phyloP scores from a whole-genome alignment of 495 filamentous ascomycete species.

The Neurospora sp. region DNA sequence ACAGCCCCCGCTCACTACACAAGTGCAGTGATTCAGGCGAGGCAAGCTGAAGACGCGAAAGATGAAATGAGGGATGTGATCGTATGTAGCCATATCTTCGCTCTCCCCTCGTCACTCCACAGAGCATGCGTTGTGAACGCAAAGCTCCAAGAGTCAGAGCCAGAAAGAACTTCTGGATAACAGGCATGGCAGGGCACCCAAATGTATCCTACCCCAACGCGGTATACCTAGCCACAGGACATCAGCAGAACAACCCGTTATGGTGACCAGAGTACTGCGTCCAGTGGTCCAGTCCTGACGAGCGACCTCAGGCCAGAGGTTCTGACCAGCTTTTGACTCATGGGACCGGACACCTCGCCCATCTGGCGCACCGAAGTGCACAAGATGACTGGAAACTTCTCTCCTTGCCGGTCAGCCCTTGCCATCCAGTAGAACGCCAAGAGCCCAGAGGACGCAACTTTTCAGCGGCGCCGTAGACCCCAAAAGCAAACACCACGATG shows the following conservation, averaged over 20 bases:
- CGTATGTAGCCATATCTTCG: slow-evolving; percentile 31
- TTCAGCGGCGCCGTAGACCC: slow-evolving; percentile 26
- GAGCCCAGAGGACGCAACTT: slow-evolving; percentile 20
- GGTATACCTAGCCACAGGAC: slow-evolving; percentile 21
- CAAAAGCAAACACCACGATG: background rate
- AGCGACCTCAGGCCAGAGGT: slow-evolving; percentile 50
- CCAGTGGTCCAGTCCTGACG: slow-evolving; percentile 50
- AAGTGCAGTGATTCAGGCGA: slow-evolving; percentile 34
- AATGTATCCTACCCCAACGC: slow-evolving; percentile 17
- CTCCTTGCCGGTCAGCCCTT: slow-evolving; percentile 29
- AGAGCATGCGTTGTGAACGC: slow-evolving; percentile 5
- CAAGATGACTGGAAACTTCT: slow-evolving; percentile 31
- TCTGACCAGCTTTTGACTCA: slow-evolving; percentile 54
- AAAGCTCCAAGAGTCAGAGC: background rate
- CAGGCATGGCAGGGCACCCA: slow-evolving; percentile 21
- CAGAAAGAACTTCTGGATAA: background rate
- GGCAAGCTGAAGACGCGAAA: slow-evolving; percentile 15
- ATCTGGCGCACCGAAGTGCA: slow-evolving; percentile 23
- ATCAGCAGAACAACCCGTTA: slow-evolving; percentile 34
- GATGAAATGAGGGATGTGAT: slow-evolving; percentile 21
- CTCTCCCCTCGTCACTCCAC: slow-evolving; percentile 27
- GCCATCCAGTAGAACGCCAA: slow-evolving; percentile 8
- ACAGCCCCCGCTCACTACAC: slow-evolving; percentile 26
- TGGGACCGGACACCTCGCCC: slow-evolving; percentile 28
- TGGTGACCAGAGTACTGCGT: slow-evolving; percentile 47